Conservation (phyloP, 2,329 filamentous ascomycete genomes). For the Verticillium tricorpus region DNA sequence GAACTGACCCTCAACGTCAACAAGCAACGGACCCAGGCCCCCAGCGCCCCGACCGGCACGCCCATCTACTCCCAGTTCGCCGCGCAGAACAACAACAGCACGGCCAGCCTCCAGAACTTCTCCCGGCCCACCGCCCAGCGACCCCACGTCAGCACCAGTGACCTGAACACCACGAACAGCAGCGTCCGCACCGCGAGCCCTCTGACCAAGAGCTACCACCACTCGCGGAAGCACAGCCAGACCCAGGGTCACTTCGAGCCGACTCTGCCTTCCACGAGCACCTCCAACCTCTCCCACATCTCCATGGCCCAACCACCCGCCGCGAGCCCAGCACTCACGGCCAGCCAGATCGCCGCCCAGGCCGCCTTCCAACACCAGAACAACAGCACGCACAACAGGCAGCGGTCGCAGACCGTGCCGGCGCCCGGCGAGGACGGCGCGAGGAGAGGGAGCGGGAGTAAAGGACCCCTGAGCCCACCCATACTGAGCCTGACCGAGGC, state of each 20-base stretch:
- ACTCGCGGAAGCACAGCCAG: conserved; percentile 61
- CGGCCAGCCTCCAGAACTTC: conserved; percentile 50
- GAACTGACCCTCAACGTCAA: conserved; percentile 38
- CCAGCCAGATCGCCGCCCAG: conserved; percentile 78
- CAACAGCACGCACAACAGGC: conserved; percentile 39
- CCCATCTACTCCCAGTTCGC: conserved; percentile 31
- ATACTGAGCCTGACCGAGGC: conserved; percentile 61
- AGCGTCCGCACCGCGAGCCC: conserved; percentile 21
- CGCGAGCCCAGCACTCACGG: conserved; percentile 39
- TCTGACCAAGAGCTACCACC: conserved; percentile 34
- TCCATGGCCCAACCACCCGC: conserved; percentile 43
- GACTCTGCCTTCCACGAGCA: conserved; percentile 58
- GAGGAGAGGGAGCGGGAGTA: conserved; percentile 24
- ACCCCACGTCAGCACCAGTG: conserved; percentile 18
- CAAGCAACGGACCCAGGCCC: conserved; percentile 34
- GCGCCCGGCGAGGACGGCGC: conserved; percentile 37
- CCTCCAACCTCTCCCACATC: conserved; percentile 49
- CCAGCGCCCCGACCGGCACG: conserved; percentile 10
- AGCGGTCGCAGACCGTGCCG: conserved; percentile 71
- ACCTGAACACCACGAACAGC: conserved; percentile 18
- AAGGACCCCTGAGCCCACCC: conserved; percentile 55
- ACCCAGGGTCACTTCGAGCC: conserved; percentile 76
- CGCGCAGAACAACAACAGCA: conserved; percentile 42
- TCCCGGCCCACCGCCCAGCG: conserved; percentile 45
- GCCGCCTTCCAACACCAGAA: conserved; percentile 64